These are phyloP conservation scores for Trichoderma polysporum DNA, from an alignment of 2,329 filamentous ascomycete species.

Conservation along the genomic window DNA sequence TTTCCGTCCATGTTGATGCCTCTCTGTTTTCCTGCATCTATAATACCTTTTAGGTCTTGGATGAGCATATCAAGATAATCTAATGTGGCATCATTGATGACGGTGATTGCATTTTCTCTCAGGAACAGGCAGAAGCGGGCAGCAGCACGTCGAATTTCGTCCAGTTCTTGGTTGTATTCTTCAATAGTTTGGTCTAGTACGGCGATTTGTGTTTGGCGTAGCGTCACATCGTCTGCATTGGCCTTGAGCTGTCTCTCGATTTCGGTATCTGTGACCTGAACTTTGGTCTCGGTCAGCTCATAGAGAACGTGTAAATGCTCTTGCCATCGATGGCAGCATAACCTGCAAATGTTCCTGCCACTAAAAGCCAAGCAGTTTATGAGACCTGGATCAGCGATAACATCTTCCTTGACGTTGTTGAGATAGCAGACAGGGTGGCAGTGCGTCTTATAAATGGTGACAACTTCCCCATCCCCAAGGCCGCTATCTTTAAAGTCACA, in stretches of 20 bases:
- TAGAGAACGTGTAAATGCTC: constrained; percentile 15
- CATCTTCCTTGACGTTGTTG: constrained; percentile 17
- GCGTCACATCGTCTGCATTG: not conserved
- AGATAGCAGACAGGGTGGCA: constrained; percentile 24
- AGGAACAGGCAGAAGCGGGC: constrained; percentile 13
- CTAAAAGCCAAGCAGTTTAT: not conserved
- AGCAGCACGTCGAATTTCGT: constrained; percentile 7
- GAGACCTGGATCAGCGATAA: constrained; percentile 16
- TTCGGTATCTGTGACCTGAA: not conserved
- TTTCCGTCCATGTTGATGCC: not conserved
- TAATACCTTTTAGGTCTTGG: not conserved
- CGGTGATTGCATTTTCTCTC: not conserved
- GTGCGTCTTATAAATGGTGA: constrained; percentile 21
- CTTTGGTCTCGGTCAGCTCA: not conserved
- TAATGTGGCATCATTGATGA: constrained; percentile 11
- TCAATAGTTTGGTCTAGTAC: not conserved
- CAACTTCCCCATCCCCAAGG: not conserved
- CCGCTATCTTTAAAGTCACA: constrained; percentile 20
- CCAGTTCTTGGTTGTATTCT: constrained; percentile 2
- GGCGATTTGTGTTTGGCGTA: not conserved
- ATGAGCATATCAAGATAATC: constrained; percentile 19
- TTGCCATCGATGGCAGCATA: constrained; percentile 5
- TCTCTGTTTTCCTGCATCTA: not conserved
- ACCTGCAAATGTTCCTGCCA: not conserved
- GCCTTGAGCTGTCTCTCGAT: constrained; percentile 1